These are phyloP conservation scores for Neobulgaria alba DNA, from an alignment of 2,329 filamentous ascomycete genomes.

Conservation along the genomic window DNA sequence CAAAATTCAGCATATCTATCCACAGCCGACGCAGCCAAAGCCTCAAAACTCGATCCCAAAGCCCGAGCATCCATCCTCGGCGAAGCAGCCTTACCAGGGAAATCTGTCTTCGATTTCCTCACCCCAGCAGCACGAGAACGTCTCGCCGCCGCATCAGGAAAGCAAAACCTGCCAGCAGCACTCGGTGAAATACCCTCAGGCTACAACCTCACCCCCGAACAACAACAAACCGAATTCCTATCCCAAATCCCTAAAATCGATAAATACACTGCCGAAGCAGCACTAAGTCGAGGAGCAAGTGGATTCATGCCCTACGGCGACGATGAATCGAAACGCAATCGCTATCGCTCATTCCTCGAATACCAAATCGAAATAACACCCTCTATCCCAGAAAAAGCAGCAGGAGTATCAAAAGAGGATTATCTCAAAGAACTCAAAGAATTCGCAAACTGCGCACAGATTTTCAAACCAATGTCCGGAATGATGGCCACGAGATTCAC, in stretches of 20 bases:
- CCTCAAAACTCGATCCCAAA: slow-evolving; percentile 66
- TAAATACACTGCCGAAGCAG: slow-evolving; percentile 57
- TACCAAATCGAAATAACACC: slow-evolving; percentile 56
- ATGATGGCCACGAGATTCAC: slow-evolving; percentile 93
- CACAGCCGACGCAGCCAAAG: slow-evolving; percentile 67
- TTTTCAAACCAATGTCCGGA: slow-evolving; percentile 88
- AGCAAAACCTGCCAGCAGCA: slow-evolving; percentile 66
- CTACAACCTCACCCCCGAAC: slow-evolving; percentile 53
- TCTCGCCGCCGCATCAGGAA: slow-evolving; percentile 68
- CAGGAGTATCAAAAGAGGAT: slow-evolving; percentile 51
- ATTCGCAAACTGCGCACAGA: slow-evolving; percentile 60
- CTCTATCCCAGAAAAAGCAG: slow-evolving; percentile 43
- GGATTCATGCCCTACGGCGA: slow-evolving; percentile 80
- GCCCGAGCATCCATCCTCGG: slow-evolving; percentile 72
- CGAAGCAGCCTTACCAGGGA: slow-evolving; percentile 73
- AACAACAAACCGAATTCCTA: slow-evolving; percentile 50
- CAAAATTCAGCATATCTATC: slow-evolving; percentile 46
- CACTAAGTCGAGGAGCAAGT: slow-evolving; percentile 53
- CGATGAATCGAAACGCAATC: slow-evolving; percentile 66
- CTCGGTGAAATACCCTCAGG: slow-evolving; percentile 64
- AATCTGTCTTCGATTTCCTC: slow-evolving; percentile 93
- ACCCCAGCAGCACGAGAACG: slow-evolving; percentile 68
- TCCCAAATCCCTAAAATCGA: slow-evolving; percentile 56
- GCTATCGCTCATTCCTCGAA: slow-evolving; percentile 78
- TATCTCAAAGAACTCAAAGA: slow-evolving; percentile 74